Base-by-base conservation (phyloP, 2,329 filamentous ascomycete genomes). In the Scortechinia acanthostroma region DNA sequence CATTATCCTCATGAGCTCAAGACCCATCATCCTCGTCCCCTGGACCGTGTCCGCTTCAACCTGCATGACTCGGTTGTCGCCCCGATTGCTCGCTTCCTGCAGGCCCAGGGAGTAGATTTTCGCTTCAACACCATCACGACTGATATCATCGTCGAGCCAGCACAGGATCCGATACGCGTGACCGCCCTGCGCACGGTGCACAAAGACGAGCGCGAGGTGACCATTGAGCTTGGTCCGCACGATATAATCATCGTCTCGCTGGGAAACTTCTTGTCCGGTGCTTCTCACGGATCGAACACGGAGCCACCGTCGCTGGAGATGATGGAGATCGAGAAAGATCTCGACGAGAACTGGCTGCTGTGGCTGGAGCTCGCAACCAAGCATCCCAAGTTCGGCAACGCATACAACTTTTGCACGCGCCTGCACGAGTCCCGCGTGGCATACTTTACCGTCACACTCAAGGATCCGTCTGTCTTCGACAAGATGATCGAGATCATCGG, bases 361-460 rank as follows among this genome's bases (percentile, higher is more conserved):
- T 68, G 64, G 65, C 25, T 30, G 25, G 25, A 30, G 25, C n/a
- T 30, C 10, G 10, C 10, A 10, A 30, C 25, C 10, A 30, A 62
- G 42, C 43, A 54, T 42, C 45, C 52, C 3, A 54, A 52, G 1
- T 63, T 67, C 45, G 64, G 65, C 5, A 61, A 62, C 35, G 63
- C 65, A 0, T 57, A 60, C 23, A 61, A 59, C 42, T 69, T 69
- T 50, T 63, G 57, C 50, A 57, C 58, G 3, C 57, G 59, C 10
- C 46, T 58, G 17, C 23, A 46, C 2, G 59, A 66, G 42, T 64
- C 61, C 4, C 56, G 54, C 10, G 53, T 62, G 49, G 61, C 60
- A 22, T 60, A 57, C 1, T 67, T 67, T 45, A 68, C 65, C 4
- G 49, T 64, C 17, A 68, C 64, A 0, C 49, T 62, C 2, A 50